Conservation (phyloP, 2,329 filamentous ascomycete genomes). For the Tolypocladium nubicola region DNA sequence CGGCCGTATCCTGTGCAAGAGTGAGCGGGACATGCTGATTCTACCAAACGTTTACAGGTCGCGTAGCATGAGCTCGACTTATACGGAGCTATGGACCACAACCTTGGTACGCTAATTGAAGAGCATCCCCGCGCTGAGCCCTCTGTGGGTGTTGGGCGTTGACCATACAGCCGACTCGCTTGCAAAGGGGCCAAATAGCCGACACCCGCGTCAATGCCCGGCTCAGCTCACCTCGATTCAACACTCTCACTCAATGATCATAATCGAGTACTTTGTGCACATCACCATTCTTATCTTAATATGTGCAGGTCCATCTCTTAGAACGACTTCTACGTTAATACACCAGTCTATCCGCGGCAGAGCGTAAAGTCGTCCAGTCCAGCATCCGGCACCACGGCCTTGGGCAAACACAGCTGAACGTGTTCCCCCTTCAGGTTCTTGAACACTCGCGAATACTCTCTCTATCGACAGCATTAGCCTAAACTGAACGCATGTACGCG, state of each 20-base stretch:
- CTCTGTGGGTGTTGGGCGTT: neutral
- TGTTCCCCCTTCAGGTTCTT: slow-evolving; percentile 17
- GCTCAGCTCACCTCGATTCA: neutral
- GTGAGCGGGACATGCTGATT: neutral
- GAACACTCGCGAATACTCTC: slow-evolving; percentile 19
- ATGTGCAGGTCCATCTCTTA: neutral
- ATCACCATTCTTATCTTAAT: too few relatives aligned
- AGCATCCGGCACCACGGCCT: slow-evolving; percentile 11
- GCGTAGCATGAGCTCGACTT: neutral
- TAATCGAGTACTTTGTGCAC: neutral
- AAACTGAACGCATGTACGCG: neutral
- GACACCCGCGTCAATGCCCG: neutral
- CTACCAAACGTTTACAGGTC: neutral
- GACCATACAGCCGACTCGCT: neutral
- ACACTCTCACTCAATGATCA: neutral
- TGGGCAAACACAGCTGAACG: slow-evolving; percentile 17
- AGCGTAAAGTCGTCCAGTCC: slow-evolving; percentile 15
- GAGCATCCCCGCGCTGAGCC: neutral
- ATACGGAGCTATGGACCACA: neutral
- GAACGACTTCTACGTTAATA: neutral
- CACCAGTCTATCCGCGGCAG: neutral
- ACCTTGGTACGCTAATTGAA: too few relatives aligned
- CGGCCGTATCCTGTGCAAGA: neutral
- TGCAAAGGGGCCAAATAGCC: neutral
- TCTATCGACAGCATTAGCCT: slow-evolving; percentile 6